Conservation (phyloP, 1,284 basidiomycete species). For the Ganoderma resinaceum region DNA sequence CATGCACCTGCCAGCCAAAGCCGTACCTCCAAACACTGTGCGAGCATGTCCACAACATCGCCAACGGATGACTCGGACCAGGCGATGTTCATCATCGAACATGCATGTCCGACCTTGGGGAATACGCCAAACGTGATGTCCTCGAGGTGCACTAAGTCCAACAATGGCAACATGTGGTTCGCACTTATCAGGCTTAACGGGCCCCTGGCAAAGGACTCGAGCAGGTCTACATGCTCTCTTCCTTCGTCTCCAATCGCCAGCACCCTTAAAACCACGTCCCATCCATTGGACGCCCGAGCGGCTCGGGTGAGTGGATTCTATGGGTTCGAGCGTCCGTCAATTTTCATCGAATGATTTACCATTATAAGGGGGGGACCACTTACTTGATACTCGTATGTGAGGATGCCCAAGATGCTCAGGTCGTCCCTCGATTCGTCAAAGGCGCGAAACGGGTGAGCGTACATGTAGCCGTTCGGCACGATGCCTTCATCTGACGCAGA, state of each 20-base stretch:
- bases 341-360: neutral
- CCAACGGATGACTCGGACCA: slow-evolving; percentile 40
- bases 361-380: neutral
- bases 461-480: neutral
- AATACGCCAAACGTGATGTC: slow-evolving; percentile 42
- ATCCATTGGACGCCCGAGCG: slow-evolving; percentile 3
- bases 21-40: slow-evolving; percentile 39
- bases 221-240: slow-evolving; percentile 8
- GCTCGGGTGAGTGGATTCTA: slow-evolving; percentile 6
- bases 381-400: neutral
- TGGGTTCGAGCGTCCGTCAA: neutral
- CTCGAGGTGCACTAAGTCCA: slow-evolving; percentile 36
- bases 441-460: neutral
- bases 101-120: slow-evolving; percentile 32
- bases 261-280: slow-evolving; percentile 8
- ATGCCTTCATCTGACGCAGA: neutral
- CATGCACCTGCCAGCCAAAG: too few relatives aligned
- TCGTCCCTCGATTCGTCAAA: neutral
- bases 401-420: neutral
- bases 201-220: slow-evolving; percentile 4
- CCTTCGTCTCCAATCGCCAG: slow-evolving; percentile 7
- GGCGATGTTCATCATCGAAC: slow-evolving; percentile 19
- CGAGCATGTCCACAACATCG: slow-evolving; percentile 41
- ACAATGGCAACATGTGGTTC: slow-evolving; percentile 30
- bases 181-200: neutral